These are phyloP conservation scores for Penicillium cosmopolitanum DNA, from an alignment of 495 filamentous ascomycete species.

Conservation along the genomic window DNA sequence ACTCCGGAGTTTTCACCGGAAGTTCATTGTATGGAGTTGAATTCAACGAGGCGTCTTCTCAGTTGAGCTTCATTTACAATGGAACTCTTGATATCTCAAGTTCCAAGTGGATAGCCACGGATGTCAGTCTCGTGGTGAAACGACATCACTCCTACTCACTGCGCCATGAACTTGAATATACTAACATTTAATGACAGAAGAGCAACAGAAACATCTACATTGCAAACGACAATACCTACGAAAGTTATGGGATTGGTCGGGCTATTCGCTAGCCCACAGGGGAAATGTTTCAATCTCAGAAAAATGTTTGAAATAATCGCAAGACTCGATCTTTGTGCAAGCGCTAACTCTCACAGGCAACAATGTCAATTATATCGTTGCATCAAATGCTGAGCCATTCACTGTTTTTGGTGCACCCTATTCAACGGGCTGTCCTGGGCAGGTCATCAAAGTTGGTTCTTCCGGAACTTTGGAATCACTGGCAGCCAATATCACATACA, in stretches of 20 bases:
- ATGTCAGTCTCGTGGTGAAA: not conserved
- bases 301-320: not conserved
- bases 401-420: conserved; percentile 3
- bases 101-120: conserved; percentile 6
- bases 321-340: not conserved
- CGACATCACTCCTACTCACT: too few relatives aligned
- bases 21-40: conserved; percentile 1
- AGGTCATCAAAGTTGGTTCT: not conserved
- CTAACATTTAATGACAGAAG: not conserved
- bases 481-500: not conserved
- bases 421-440: not conserved
- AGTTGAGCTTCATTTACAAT: not conserved
- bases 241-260: not conserved
- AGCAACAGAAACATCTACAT: conserved; percentile 1
- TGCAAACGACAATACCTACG: not conserved
- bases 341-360: not conserved
- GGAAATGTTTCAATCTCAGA: not conserved
- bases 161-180: not conserved
- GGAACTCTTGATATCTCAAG: conserved; percentile 5
- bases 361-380: conserved; percentile 1
- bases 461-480: not conserved
- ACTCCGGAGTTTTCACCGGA: not conserved
- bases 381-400: not conserved
- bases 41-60: not conserved
- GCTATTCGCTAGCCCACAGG: not conserved